Evolutionary conservation across 192 early-diverging fungal species (phyloP).

Genomic region (Thamnidium elegans): DNA sequence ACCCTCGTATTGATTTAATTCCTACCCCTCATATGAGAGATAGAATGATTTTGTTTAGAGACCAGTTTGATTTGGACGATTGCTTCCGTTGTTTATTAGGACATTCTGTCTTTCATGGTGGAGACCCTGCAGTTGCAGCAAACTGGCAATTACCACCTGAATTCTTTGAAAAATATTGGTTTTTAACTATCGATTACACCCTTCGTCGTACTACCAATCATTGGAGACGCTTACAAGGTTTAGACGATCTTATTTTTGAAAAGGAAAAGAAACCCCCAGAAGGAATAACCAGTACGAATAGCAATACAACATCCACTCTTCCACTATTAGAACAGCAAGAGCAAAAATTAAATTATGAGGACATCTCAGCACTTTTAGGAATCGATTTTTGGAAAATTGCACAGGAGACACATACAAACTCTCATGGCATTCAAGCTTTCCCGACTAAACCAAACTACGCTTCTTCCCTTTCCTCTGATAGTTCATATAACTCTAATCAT

Average conservation of each 20-base stretch:
- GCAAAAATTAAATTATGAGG: not conserved
- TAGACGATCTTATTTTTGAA: conserved; percentile 9
- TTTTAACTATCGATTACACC: conserved; percentile 27
- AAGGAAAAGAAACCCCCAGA: not conserved
- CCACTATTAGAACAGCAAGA: not conserved
- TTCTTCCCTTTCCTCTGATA: conserved; percentile 12
- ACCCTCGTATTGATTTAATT: conserved; percentile 40
- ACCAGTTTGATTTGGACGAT: conserved; percentile 39
- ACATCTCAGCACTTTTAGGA: conserved; percentile 2
- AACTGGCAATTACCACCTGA: conserved; percentile 38
- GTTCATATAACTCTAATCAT: not conserved
- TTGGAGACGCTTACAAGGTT: conserved; percentile 13
- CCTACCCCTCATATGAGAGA: conserved; percentile 37
- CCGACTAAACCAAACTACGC: not conserved
- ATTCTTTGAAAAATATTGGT: conserved; percentile 41
- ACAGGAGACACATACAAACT: conserved; percentile 1
- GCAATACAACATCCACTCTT: not conserved
- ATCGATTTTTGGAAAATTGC: conserved; percentile 20
- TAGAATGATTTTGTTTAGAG: conserved; percentile 41
- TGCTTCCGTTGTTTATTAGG: conserved; percentile 30
- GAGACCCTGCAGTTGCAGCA: conserved; percentile 29
- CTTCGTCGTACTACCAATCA: conserved; percentile 15
- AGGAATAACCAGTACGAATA: too few species aligned
- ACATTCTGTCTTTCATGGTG: conserved; percentile 33
- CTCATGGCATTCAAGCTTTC: not conserved